Evolutionary conservation across 1,284 basidiomycete genomes (phyloP).

Genomic region (Cryptococcus depauperatus): DNA sequence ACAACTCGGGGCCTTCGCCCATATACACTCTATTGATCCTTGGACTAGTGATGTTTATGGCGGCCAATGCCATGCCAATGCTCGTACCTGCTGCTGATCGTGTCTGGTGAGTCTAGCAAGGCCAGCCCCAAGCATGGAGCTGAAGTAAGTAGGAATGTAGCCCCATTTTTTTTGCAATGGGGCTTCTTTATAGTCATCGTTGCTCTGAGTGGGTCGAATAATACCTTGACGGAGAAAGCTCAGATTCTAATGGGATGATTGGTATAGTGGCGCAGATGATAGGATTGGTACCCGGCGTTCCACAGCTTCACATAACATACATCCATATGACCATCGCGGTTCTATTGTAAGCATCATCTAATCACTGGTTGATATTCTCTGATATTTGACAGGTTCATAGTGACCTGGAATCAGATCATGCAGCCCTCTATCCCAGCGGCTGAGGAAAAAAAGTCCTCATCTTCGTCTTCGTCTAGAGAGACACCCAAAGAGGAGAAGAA

Average conservation of each 20-base stretch:
- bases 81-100: slow-evolving; percentile 21
- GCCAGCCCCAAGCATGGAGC: neutral
- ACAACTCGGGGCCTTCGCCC: slow-evolving; percentile 15
- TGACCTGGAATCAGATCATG: slow-evolving; percentile 32
- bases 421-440: slow-evolving; percentile 3
- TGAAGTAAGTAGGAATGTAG: slow-evolving; percentile 18
- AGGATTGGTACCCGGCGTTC: slow-evolving; percentile 28
- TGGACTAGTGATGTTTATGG: slow-evolving; percentile 33
- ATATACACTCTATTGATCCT: slow-evolving; percentile 29
- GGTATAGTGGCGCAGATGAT: slow-evolving; percentile 24
- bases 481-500: slow-evolving; percentile 9
- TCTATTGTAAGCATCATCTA: slow-evolving; percentile 19
- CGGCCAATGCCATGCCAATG: slow-evolving; percentile 24
- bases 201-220: slow-evolving; percentile 17
- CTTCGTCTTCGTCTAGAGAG: slow-evolving; percentile 6
- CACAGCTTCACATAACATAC: slow-evolving; percentile 30
- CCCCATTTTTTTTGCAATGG: slow-evolving; percentile 26
- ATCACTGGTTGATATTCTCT: neutral
- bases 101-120: slow-evolving; percentile 14
- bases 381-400: slow-evolving; percentile 20
- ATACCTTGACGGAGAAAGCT: neutral
- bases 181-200: slow-evolving; percentile 29
- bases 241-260: neutral
- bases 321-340: slow-evolving; percentile 31
- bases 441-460: slow-evolving; percentile 13